Base-by-base conservation (phyloP, 768 basidiomycete genomes). In the Lactarius hengduanensis region DNA sequence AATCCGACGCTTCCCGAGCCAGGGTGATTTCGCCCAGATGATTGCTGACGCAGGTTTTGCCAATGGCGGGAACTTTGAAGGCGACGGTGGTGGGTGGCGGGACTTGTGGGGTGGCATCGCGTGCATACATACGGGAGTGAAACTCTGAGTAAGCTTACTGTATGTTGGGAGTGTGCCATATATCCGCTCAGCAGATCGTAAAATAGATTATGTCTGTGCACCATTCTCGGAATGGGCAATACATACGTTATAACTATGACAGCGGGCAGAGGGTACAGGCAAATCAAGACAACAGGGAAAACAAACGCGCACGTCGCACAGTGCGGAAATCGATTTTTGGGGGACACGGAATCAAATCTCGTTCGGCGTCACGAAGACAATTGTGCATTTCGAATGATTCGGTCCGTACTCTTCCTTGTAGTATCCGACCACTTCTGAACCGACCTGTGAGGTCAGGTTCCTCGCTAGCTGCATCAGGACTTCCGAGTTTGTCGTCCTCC, bases 81-180 rank as follows among this genome's bases (percentile, higher is more conserved):
- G 82, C 53, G 87, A 91, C 71, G 92, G 90, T 5, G 90, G 88
- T n/a, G 90, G 90, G 61, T 96, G 92, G 91, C 83, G 82, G 26
- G 86, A 94, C 70, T 74, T 92, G 65, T 95, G 92, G 87, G 92
- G 91, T 30, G 94, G 94, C 13, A 87, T 96, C 73, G 92, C 94
- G 7, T 86, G 85, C 68, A 83, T 97, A 56, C 94, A 96, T 72
- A 92, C 81, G 1, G 94, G 86, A 10, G 91, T 95, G 53, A 96
- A 96, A 73, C 61, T 91, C 55, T 90, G 85, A 71, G 47, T 7
- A 47, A 41, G 57, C 56, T n/a, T 20, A 16, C 50, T 18, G 34
- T 38, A 28, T 54, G 58, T 16, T 26, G 8, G 16, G 22, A 50
- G 22, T 50, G 47, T 26, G 47, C 45, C n/a, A 22, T 22, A 28